These are phyloP conservation scores for Xylaria acuta DNA, from an alignment of 495 filamentous ascomycete genomes.

Conservation along the genomic window DNA sequence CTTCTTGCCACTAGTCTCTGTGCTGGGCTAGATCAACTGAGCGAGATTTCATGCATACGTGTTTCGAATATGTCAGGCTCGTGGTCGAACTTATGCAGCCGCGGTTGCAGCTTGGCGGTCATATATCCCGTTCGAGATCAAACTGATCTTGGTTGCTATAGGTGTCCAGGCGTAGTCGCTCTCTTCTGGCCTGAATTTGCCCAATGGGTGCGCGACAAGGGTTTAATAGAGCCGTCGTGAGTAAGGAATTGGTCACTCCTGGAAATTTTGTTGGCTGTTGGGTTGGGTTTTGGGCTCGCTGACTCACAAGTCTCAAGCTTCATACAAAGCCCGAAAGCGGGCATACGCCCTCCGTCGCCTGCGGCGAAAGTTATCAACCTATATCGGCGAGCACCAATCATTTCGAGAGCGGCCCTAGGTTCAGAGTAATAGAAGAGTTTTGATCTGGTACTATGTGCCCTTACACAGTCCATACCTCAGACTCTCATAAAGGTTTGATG, in stretches of 20 bases:
- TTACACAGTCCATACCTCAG: too few relatives aligned
- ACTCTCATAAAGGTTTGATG: neutral
- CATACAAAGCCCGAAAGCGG: neutral
- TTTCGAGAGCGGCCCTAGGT: neutral
- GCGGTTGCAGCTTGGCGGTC: constrained; percentile 18
- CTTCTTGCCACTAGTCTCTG: neutral
- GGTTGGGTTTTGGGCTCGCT: neutral
- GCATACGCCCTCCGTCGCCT: neutral
- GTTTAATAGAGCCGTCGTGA: neutral
- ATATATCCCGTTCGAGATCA: neutral
- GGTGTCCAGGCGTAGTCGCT: neutral
- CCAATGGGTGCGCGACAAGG: neutral
- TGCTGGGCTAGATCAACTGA: neutral
- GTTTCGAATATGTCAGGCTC: constrained; percentile 6
- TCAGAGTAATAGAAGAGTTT: neutral
- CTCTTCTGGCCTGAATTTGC: neutral
- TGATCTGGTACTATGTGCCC: neutral
- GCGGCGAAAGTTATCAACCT: neutral
- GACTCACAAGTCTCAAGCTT: neutral
- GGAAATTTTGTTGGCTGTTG: neutral
- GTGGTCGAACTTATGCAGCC: neutral
- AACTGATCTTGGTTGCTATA: neutral
- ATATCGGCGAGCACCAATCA: neutral
- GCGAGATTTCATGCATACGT: neutral
- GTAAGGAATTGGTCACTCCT: neutral